Evolutionary conservation across 2,329 filamentous ascomycete species (phyloP), one percentile per base, ranked within the genome.

Genomic region (Fusarium concolor): DNA sequence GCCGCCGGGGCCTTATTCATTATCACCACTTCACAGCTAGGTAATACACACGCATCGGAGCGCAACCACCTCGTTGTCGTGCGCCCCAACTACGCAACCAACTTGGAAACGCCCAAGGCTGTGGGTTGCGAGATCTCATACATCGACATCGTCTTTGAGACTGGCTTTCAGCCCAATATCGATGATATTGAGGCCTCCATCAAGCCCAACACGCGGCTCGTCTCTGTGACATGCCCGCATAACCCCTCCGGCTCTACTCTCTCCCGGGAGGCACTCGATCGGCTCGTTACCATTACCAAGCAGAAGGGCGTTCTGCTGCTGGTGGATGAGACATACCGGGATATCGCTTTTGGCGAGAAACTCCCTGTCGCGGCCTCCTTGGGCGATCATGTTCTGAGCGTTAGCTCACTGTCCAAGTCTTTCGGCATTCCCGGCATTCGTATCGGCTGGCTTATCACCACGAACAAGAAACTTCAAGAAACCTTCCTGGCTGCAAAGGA

Each of bases 401-500:
- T 43, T 1, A 28, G 46, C 46, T 56, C 46, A 12, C 22, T 56
- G 3, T 56, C 54, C 1, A 56, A 56, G 29, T 29, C 54, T 2
- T 53, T 53, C 2, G 54, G 46, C 0, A 43, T 56, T 5, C 54
- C 46, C 8, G 54, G 54, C 15, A 10, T 56, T 20, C 46, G 46
- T 1, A 37, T 56, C 2, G 54, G 54, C 0, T 53, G 46, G 46
- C 37, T 56, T 2, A 56, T 53, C 9, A 37, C 38, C 9, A 29
- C 38, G 2, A 43, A 43, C 11, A 35, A 29, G 38, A 29, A 3
- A 2, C 54, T 56, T 0, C 46, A 53, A 7, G 46, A 56, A 37
- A 53, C 22, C 0, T 56, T 53, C 5, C n/a, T 56, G 0, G 54
- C 54, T 24, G 54, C 47, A 24, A 53, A 57, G 18, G 54, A 57